Evolutionary conservation across 352 stramenopile species (phyloP), one percentile per base, ranked within the genome.

Genomic region (Phytophthora kernoviae): DNA sequence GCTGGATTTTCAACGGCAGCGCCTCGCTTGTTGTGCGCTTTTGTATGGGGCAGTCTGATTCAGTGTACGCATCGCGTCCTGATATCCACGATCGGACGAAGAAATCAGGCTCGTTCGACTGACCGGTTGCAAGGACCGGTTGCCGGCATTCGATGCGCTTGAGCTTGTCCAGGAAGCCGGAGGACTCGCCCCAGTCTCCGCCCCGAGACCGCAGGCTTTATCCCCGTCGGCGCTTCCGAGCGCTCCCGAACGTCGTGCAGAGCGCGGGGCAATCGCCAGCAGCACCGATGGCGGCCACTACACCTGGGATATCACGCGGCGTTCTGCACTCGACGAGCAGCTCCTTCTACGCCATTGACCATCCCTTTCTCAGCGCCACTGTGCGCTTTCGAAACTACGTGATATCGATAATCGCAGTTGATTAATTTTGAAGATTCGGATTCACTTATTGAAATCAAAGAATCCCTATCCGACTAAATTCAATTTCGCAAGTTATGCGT

Each of bases 41-140:
- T 30, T 30, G 24, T 30, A 30, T 30, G 24, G 24, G 24, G 24
- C 24, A 30, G 24, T 45, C 15, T 2, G 40, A 45, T 8, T n/a
- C n/a, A n/a, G n/a, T n/a, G n/a, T 5, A 30, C 41, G 18, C 41
- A 32, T 47, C 41, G 18, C 41, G 41, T 24, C 65, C 63, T 73
- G 65, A 69, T 73, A 64, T 66, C 53, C 57, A 39, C 50, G 68
- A 73, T 53, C 11, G 21, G 45, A 59, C 62, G 58, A 67, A 70
- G 67, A 70, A 73, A 73, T 73, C 63, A 54, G 46, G 48, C 44
- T 58, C 44, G 41, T 62, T 65, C 44, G 42, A 62, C 50, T 62
- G 49, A 62, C 33, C 50, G 47, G 53, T 50, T 21, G 26, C 24
- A 56, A 66, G 49, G 26, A 37, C 47, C 14, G 22, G 54, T 34